Evolutionary conservation across 306 rosid species (phyloP).

Genomic region (Quercus ilex): DNA sequence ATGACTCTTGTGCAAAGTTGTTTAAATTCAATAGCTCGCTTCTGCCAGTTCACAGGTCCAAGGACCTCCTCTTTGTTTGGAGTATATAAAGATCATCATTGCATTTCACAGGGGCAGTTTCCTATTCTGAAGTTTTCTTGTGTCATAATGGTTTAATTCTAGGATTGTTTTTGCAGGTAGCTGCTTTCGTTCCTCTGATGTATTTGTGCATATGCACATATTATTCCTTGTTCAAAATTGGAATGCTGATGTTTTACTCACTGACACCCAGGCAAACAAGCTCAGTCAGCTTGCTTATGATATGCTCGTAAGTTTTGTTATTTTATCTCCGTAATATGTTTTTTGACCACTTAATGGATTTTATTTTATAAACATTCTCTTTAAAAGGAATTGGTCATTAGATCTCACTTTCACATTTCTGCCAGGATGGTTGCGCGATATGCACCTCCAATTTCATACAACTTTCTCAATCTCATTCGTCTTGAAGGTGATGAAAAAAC

Average conservation of each 20-base stretch:
- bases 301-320: constrained; percentile 78
- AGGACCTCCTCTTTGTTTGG: not conserved
- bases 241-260: constrained; percentile 86
- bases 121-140: not conserved
- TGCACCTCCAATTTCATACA: constrained; percentile 92
- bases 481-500: constrained; percentile 47
- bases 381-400: constrained; percentile 8
- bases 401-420: constrained; percentile 8
- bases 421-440: constrained; percentile 92
- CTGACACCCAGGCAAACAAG: constrained; percentile 90
- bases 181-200: constrained; percentile 88
- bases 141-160: constrained; percentile 11
- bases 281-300: constrained; percentile 93
- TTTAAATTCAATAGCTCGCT: not conserved
- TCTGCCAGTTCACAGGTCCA: not conserved
- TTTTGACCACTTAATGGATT: not conserved
- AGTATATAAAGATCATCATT: not conserved
- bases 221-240: constrained; percentile 89
- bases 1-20: not conserved
- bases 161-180: constrained; percentile 49
- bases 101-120: not conserved
- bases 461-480: constrained; percentile 89
- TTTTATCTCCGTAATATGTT: not conserved
- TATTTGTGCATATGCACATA: constrained; percentile 95
- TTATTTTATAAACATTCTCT: not conserved